Evolutionary conservation across 208 protist species (phyloP).

Genomic region (Trypanosomatidae sp.): DNA sequence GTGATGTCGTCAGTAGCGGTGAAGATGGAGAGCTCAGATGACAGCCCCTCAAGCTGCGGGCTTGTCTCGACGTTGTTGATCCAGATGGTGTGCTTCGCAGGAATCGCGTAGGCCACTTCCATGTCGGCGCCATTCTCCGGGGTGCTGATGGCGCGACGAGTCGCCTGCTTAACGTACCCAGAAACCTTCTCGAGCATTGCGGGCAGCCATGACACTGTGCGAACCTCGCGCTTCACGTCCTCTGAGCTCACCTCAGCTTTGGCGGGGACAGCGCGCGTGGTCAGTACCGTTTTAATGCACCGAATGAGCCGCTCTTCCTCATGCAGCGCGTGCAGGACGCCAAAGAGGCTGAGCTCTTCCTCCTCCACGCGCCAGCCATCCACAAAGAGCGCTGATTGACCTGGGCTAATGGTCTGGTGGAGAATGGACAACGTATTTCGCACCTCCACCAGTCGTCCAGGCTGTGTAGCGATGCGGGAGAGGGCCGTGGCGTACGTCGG

Average conservation of each 20-base stretch:
- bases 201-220: background rate
- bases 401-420: slow-evolving; percentile 14
- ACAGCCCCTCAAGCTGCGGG: slow-evolving; percentile 10
- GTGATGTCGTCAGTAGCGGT: slow-evolving; percentile 4
- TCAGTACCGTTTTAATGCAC: slow-evolving; percentile 2
- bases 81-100: slow-evolving; percentile 20
- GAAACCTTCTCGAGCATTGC: slow-evolving; percentile 13
- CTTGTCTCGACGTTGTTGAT: slow-evolving; percentile 41
- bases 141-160: background rate
- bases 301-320: slow-evolving; percentile 33
- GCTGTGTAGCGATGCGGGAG: slow-evolving; percentile 15
- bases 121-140: background rate
- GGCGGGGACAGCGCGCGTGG: background rate
- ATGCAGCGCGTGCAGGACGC: slow-evolving; percentile 44
- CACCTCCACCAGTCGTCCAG: slow-evolving; percentile 17
- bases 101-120: slow-evolving; percentile 18
- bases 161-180: slow-evolving; percentile 9
- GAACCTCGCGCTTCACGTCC: background rate
- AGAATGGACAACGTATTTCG: slow-evolving; percentile 18
- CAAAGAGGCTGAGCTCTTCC: slow-evolving; percentile 42
- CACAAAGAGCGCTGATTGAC: slow-evolving; percentile 37
- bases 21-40: slow-evolving; percentile 15
- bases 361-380: slow-evolving; percentile 41
- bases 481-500: slow-evolving; percentile 72
- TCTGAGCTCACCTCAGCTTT: background rate